Evolutionary conservation across 2,329 filamentous ascomycete species (phyloP).

Genomic region (Drechmeria coniospora): DNA sequence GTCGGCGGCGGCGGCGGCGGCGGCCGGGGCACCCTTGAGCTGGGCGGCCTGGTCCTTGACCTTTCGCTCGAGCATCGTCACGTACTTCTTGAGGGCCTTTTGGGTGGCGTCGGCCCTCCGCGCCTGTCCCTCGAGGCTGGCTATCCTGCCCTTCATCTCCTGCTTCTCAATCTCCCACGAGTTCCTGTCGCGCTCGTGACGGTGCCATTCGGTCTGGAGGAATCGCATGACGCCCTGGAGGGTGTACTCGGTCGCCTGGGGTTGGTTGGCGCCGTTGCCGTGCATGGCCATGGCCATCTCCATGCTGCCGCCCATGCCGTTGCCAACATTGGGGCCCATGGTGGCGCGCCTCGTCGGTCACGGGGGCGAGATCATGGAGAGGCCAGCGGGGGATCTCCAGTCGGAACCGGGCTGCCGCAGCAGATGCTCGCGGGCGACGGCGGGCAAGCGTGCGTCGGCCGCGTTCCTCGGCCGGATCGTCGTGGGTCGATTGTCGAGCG

Average conservation of each 20-base stretch:
- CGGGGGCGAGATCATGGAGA: conserved; percentile 21
- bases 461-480: too few species aligned
- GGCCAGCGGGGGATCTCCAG: conserved; percentile 6
- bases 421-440: too few species aligned
- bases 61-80: conserved; percentile 76
- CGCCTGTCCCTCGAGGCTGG: conserved; percentile 78
- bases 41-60: conserved; percentile 69
- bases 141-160: conserved; percentile 97
- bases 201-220: conserved; percentile 97
- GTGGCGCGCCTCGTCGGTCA: conserved; percentile 19
- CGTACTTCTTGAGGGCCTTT: conserved; percentile 79
- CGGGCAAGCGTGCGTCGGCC: too few species aligned
- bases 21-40: conserved; percentile 33
- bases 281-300: conserved; percentile 30
- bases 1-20: conserved; percentile 22
- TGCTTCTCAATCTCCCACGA: conserved; percentile 98
- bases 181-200: conserved; percentile 93
- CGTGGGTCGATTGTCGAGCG: too few species aligned
- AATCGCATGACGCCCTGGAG: conserved; percentile 89
- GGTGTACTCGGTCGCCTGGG: conserved; percentile 46
- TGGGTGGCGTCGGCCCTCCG: conserved; percentile 78
- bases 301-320: conserved; percentile 30
- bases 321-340: conserved; percentile 28
- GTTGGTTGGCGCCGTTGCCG: conserved; percentile 31
- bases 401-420: too few species aligned